Evolutionary conservation across 1,284 basidiomycete species (phyloP).

Genomic region (Rhodotorula sp.): DNA sequence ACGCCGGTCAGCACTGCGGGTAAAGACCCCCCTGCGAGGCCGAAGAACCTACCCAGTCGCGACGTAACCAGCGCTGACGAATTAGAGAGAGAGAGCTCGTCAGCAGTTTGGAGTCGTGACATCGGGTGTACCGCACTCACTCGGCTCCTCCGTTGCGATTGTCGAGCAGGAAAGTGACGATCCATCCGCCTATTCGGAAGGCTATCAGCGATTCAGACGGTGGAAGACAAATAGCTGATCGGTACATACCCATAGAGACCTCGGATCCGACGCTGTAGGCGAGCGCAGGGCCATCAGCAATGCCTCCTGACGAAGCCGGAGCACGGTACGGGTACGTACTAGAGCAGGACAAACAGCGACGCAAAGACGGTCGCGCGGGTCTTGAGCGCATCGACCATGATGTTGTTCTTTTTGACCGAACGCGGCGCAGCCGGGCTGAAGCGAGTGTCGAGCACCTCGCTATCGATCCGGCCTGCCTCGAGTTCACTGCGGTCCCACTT

Average conservation of each 20-base stretch:
- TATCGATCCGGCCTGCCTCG: constrained; percentile 1
- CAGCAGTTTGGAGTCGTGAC: too few species aligned
- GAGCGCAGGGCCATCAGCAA: not conserved
- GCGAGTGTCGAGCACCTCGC: not conserved
- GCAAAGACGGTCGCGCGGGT: constrained; percentile 12
- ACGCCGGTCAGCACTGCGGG: constrained; percentile 11
- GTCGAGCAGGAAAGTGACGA: constrained; percentile 36
- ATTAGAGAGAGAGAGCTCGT: too few species aligned
- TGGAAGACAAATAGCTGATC: too few species aligned
- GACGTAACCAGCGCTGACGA: not conserved
- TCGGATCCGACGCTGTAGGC: constrained; percentile 31
- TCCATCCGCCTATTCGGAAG: constrained; percentile 17
- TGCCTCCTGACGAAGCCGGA: too few species aligned
- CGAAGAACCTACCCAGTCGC: not conserved
- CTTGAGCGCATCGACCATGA: constrained; percentile 16
- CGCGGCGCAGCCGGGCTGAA: not conserved
- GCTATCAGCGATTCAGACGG: too few species aligned
- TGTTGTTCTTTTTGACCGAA: not conserved
- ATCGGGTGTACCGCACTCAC: not conserved
- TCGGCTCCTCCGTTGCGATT: constrained; percentile 26
- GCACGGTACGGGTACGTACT: not conserved
- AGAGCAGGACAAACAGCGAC: constrained; percentile 31
- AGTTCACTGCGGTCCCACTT: not conserved
- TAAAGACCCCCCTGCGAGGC: too few species aligned
- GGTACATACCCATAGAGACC: constrained; percentile 31